Base-by-base conservation (phyloP, 805 yeast species). In the Pichia cephalocereana region DNA sequence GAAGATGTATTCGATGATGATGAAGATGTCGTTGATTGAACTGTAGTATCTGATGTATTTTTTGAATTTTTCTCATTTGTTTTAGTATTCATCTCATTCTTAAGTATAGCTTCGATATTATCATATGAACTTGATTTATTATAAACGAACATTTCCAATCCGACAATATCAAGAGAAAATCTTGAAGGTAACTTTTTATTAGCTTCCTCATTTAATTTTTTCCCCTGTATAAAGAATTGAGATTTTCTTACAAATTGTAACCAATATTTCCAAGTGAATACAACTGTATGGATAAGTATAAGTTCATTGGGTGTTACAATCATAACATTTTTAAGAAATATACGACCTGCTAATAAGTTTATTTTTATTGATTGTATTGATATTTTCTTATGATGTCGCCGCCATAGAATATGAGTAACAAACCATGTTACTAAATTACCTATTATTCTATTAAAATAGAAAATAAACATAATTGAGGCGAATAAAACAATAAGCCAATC, bases 251-350 rank as follows among this genome's bases (percentile, higher is more conserved):
- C 69, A 32, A 66, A 54, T 5, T 70, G 66, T 45, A 87, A 68
- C 98, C 98, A 93, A 63, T 88, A 91, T 51, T 95, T 66, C 98
- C 98, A 93, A 0, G 95, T 86, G 28, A 91, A 60, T 56, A 79
- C 77, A 1, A 91, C 84, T 51, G 82, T 81, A 28, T 86, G 73
- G 1, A 86, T 71, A 10, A 87, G 76, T 1, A 87, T 59, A 2
- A 95, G 80, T 52, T 80, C 79, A 65, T 90, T 83, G 44, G 79
- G 71, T n/a, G 88, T 84, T 7, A 86, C 77, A 12, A 86, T 70
- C 4, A 85, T 77, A 18, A 90, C 60, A 62, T 89, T 87, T 54
- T 83, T 84, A 59, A 89, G 79, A 59, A 86, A 79, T 9, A 91
- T 48, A 30, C 96, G 74, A 1, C 98, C 98, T 5, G 89, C 95